Base-by-base conservation (phyloP, 805 yeast species). In the Saccharomycopsis sp. region DNA sequence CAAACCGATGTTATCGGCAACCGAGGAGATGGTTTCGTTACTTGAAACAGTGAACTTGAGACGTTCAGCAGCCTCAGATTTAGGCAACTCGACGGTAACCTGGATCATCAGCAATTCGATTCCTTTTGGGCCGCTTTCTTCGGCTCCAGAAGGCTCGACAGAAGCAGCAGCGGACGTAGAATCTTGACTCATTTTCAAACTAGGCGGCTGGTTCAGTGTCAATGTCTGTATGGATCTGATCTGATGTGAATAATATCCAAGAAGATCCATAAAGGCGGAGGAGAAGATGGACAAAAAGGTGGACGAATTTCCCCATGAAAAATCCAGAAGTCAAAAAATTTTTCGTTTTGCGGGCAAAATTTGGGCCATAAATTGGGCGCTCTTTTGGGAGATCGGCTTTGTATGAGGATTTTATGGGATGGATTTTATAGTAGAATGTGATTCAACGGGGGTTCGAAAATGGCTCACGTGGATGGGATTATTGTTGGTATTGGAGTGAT, bases 1-100 rank as follows among this genome's bases (percentile, higher is more conserved):
- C n/a, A 82, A 71, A n/a, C 78, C 71, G 54, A 89, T 70, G 15
- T 86, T 77, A 66, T 82, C 83, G 61, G 74, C 77, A 54, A 89
- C 74, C 57, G 85, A 88, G 51, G 77, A 72, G 54, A 87, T 66
- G 19, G 84, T 69, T 62, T 84, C 90, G 53, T 58, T 55, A 59
- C 69, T 68, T 9, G 58, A 53, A 15, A 67, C 64, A 23, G 19
- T 53, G 24, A 56, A 53, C 22, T 44, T 23, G 17, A 52, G 17
- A 7, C 22, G 12, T n/a, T 49, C 47, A 14, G 41, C 3, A 2
- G 47, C 14, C 17, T 56, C 58, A 17, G 50, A 35, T 34, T 3
- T 19, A 22, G 58, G 58, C 19, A 56, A 35, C 23, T 50, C 20
- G 2, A 56, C 50, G 3, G 54, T 51, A n/a, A 56, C 58, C 7